Percentiles rank a stretch among this genome's conserved stretches.
phyloP scores from a whole-genome alignment of 768 basidiomycete genomes.

The Amanita fuliginea region DNA sequence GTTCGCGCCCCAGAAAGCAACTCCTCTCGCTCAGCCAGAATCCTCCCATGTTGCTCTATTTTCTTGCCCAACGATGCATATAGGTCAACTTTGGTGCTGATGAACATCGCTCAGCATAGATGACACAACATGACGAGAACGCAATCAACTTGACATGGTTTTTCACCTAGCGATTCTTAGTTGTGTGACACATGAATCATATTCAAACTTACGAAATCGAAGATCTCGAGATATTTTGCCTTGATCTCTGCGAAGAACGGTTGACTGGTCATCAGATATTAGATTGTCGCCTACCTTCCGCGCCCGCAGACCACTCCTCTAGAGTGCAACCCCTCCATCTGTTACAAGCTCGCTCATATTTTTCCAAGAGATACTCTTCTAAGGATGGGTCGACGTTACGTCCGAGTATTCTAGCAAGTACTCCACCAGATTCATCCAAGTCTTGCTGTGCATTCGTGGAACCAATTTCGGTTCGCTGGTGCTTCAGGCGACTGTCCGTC shows the following conservation, averaged over 20 bases:
- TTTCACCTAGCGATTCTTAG: conserved; percentile 25
- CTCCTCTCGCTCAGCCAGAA: conserved; percentile 29
- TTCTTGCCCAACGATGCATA: conserved; percentile 31
- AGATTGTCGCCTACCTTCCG: conserved; percentile 26
- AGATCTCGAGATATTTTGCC: conserved; percentile 27
- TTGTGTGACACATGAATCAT: background rate
- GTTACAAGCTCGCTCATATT: conserved; percentile 30
- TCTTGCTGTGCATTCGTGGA: background rate
- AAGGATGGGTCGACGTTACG: conserved; percentile 31
- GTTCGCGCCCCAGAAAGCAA: conserved; percentile 25
- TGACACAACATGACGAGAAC: conserved; percentile 8
- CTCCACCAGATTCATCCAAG: conserved; percentile 4
- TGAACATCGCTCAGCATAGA: conserved; percentile 5
- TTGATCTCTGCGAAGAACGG: conserved; percentile 25
- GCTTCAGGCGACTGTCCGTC: background rate
- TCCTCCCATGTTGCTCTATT: conserved; percentile 27
- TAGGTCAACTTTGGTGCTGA: conserved; percentile 35
- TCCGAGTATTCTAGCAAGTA: conserved; percentile 29
- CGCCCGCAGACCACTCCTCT: conserved; percentile 46
- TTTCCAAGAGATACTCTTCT: conserved; percentile 23
- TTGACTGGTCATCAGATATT: background rate
- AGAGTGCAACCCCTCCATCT: conserved; percentile 40
- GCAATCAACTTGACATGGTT: conserved; percentile 32
- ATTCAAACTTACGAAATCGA: conserved; percentile 34
- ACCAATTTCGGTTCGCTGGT: background rate